Percentiles rank a stretch among this genome's conserved stretches.
Evolutionary conservation across 2,329 filamentous ascomycete genomes (phyloP).

Genomic region (Ceratocystis smalleyi): DNA sequence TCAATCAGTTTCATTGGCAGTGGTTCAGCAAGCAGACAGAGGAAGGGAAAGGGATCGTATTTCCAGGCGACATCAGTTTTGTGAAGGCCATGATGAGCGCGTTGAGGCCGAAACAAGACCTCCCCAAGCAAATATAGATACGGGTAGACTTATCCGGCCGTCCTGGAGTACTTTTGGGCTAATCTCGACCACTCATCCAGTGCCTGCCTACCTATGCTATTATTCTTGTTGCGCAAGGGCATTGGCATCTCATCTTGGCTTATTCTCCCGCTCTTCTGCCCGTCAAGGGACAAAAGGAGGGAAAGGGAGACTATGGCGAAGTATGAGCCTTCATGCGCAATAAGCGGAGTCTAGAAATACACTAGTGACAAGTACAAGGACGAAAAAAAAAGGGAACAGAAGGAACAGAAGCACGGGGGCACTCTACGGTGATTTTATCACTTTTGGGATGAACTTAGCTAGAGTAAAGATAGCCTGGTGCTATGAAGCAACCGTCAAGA

Average conservation of each 20-base stretch:
- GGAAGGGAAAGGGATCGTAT: too few species aligned
- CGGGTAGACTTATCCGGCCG: too few species aligned
- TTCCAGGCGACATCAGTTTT: too few species aligned
- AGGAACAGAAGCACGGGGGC: neutral
- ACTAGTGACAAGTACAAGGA: neutral
- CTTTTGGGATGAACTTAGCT: conserved; percentile 2
- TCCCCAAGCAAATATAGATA: too few species aligned
- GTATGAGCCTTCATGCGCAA: neutral
- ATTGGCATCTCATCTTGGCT: neutral
- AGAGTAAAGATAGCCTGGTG: too few species aligned
- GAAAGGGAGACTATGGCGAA: neutral
- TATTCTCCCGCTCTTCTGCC: conserved; percentile 4
- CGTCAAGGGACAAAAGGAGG: neutral
- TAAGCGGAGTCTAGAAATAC: neutral
- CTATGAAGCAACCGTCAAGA: neutral
- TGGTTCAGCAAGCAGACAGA: neutral
- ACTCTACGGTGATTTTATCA: neutral
- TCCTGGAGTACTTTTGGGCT: too few species aligned
- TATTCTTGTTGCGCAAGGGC: neutral
- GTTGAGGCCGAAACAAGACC: too few species aligned
- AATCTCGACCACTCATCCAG: neutral
- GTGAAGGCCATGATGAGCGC: too few species aligned
- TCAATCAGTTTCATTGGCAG: neutral
- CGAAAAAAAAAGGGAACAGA: neutral
- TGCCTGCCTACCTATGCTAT: neutral